These are phyloP conservation scores for Lactifluus volemus DNA, from an alignment of 768 basidiomycete genomes.

Conservation along the genomic window DNA sequence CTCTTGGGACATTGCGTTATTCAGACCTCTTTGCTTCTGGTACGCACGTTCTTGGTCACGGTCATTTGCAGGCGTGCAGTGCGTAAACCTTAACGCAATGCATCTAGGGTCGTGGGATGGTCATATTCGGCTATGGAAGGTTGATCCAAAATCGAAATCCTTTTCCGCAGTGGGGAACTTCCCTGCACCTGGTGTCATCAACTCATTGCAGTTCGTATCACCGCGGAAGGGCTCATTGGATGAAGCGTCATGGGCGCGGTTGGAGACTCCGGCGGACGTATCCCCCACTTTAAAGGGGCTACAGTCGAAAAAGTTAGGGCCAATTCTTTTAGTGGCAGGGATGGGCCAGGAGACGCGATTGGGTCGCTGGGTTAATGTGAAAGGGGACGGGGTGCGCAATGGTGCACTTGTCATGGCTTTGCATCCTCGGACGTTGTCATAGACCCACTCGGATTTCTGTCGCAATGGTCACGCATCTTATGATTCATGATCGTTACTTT, in stretches of 20 bases:
- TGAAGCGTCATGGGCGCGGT: conserved; percentile 34
- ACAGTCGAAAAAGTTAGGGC: conserved; percentile 6
- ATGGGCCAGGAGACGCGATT: conserved; percentile 83
- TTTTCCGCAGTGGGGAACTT: conserved; percentile 63
- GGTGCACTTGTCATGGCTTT: conserved; percentile 58
- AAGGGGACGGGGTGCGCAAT: conserved; percentile 64
- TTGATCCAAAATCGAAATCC: conserved; percentile 69
- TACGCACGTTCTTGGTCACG: conserved; percentile 27
- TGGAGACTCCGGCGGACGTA: conserved; percentile 27
- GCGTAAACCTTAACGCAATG: not conserved
- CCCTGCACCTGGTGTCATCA: conserved; percentile 70
- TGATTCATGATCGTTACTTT: not conserved
- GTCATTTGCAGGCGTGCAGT: not conserved
- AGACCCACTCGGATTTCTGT: not conserved
- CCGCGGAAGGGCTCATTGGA: conserved; percentile 37
- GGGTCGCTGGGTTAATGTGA: conserved; percentile 80
- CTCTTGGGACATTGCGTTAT: conserved; percentile 74
- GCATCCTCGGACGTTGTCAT: conserved; percentile 31
- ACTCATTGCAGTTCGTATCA: conserved; percentile 76
- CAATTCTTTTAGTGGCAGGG: conserved; percentile 64
- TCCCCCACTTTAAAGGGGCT: conserved; percentile 17
- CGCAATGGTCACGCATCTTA: too few species aligned
- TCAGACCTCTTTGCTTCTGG: conserved; percentile 90
- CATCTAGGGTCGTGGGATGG: conserved; percentile 88
- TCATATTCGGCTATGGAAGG: conserved; percentile 80